Base-by-base conservation (phyloP, 2,329 filamentous ascomycete genomes). In the Penicillium sp. region DNA sequence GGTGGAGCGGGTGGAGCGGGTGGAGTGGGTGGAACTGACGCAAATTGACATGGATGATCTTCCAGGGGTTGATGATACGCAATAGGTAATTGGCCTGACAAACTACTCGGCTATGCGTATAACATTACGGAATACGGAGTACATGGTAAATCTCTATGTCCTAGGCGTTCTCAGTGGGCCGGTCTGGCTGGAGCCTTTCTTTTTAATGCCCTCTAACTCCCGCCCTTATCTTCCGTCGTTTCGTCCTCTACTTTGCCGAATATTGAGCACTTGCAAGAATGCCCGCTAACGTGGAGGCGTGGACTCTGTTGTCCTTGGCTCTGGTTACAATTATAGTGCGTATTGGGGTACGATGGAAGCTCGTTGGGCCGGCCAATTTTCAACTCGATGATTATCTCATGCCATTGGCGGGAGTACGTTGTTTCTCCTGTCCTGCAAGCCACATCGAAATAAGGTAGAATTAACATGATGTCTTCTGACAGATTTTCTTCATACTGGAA, bases 401-500 rank as follows among this genome's bases (percentile, higher is more conserved):
- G 61, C 60, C 60, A 46, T 40, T 59, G 31, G 61, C 61, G 6
- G 60, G 60, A 11, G 61, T 64, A 58, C 8, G 61, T 53, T 54
- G 3, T 42, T 31, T 31, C 16, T 7, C 16, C 22, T 35, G 7
- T 13, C 4, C 16, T 29, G 2, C 26, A n/a, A n/a, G n/a, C n/a
- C n/a, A n/a, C 22, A 48, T 40, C 32, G 43, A 10, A 42, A 14
- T 5, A 6, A 44, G 11, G 3, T 6, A 47, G 11, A 50, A 59
- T 49, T 18, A n/a, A 22, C 20, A 11, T 16, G 26, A 29, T 44
- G 42, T 1, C 37, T 1, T 10, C 9, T 5, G 18, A 6, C 37
- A 82, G 79, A 48, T 78, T 2, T 67, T 81, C 26, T 83, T 83
- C 49, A 70, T 72, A 1, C 62, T 76, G 3, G 79, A 84, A 66